Percentiles rank a stretch among this genome's conserved stretches.
Conservation (phyloP, 495 filamentous ascomycete genomes). For the Platismatia glauca region DNA sequence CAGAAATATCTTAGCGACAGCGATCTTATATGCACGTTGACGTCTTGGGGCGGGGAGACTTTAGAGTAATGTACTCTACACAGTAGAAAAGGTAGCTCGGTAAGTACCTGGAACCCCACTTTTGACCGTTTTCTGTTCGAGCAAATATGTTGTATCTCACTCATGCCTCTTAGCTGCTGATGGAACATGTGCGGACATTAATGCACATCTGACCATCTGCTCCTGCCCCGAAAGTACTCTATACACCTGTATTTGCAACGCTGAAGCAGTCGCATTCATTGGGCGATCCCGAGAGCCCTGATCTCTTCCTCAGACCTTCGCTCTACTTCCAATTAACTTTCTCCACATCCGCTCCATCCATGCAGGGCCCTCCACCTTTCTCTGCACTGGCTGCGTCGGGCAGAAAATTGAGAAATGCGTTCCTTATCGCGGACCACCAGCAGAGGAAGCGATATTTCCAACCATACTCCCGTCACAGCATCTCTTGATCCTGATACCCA, state of each 20-base stretch:
- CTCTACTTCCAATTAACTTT: neutral
- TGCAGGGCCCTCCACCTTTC: slow-evolving; percentile 2
- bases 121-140: too few species aligned
- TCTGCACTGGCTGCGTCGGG: slow-evolving; percentile 1
- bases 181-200: too few species aligned
- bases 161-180: too few species aligned
- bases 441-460: slow-evolving; percentile 19
- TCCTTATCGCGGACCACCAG: slow-evolving; percentile 31
- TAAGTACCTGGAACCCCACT: too few species aligned
- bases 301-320: too few species aligned
- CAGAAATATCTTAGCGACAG: neutral
- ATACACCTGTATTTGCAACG: neutral
- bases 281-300: too few species aligned
- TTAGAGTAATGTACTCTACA: too few species aligned
- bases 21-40: neutral
- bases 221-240: neutral
- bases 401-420: slow-evolving; percentile 21
- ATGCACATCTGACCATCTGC: too few species aligned
- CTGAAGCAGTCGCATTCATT: too few species aligned
- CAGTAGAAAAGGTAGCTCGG: too few species aligned
- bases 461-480: neutral
- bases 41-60: neutral
- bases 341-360: neutral
- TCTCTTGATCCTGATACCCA: slow-evolving; percentile 10
- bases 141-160: too few species aligned